Evolutionary conservation across 2,329 filamentous ascomycete species (phyloP).

Genomic region (Monosporascus sp.): DNA sequence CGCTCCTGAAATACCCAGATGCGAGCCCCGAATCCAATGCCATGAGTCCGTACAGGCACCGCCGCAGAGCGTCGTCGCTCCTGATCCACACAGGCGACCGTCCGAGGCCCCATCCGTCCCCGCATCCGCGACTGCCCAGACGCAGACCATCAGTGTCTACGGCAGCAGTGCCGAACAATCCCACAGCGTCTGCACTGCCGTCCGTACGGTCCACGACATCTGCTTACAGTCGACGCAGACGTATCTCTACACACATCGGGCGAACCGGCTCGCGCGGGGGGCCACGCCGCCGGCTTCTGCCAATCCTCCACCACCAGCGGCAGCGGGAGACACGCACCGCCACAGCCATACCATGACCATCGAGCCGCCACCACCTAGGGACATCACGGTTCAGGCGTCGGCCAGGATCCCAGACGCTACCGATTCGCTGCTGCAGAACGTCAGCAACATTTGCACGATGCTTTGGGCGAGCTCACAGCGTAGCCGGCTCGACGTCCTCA

Average conservation of each 20-base stretch:
- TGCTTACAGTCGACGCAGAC: conserved; percentile 15
- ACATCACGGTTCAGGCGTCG: not conserved
- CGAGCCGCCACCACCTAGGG: not conserved
- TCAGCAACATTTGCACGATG: conserved; percentile 24
- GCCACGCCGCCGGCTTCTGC: not conserved
- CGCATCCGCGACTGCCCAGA: not conserved
- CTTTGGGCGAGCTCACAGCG: conserved; percentile 26
- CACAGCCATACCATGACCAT: not conserved
- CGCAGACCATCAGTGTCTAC: conserved; percentile 6
- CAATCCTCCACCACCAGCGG: not conserved
- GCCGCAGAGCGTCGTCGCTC: too few species aligned
- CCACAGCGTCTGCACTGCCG: conserved; percentile 3
- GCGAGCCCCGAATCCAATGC: too few species aligned
- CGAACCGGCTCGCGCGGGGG: conserved; percentile 11
- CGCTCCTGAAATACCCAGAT: too few species aligned
- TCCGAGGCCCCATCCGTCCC: not conserved
- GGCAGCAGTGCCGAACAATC: conserved; percentile 4
- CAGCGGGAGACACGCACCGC: not conserved
- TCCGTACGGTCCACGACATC: conserved; percentile 10
- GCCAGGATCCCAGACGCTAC: conserved; percentile 12
- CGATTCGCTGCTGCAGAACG: conserved; percentile 24
- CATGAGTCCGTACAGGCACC: too few species aligned
- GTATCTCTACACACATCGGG: conserved; percentile 13
- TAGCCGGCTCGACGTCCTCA: conserved; percentile 23
- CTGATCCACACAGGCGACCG: too few species aligned